Evolutionary conservation across 495 filamentous ascomycete genomes (phyloP).

Genomic region (Penicillium riverlandense): DNA sequence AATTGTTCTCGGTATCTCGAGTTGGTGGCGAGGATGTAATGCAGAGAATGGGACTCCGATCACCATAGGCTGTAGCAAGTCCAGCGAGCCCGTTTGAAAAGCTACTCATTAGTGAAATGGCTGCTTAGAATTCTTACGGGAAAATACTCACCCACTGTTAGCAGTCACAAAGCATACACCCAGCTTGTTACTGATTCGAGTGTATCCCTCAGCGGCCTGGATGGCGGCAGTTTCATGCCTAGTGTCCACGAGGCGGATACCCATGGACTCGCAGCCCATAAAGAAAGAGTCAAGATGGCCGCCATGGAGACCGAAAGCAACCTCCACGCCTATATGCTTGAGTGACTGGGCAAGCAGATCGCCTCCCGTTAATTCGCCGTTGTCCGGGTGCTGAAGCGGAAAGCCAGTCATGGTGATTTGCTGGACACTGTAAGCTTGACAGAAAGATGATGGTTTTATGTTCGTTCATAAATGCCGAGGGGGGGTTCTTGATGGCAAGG

Average conservation of each 20-base stretch:
- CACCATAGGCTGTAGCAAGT: constrained; percentile 19
- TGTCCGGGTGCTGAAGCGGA: constrained; percentile 9
- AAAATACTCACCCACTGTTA: constrained; percentile 16
- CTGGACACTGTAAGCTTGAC: neutral
- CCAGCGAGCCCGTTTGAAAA: constrained; percentile 25
- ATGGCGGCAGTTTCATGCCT: constrained; percentile 25
- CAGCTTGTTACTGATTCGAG: constrained; percentile 13
- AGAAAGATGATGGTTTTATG: no score
- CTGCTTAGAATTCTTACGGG: neutral
- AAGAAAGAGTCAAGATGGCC: constrained; percentile 26
- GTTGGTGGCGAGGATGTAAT: constrained; percentile 23
- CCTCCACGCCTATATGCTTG: constrained; percentile 18
- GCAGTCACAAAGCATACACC: constrained; percentile 25
- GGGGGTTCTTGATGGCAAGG: no score
- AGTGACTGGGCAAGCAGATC: constrained; percentile 23
- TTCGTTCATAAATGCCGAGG: no score
- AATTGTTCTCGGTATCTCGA: constrained; percentile 22
- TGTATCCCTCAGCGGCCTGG: constrained; percentile 22
- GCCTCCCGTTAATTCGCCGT: constrained; percentile 19
- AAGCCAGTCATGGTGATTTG: constrained; percentile 32
- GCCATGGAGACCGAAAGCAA: constrained; percentile 24
- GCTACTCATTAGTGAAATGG: constrained; percentile 1
- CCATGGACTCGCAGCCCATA: constrained; percentile 20
- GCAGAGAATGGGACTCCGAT: constrained; percentile 19
- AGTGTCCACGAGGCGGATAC: constrained; percentile 20